Base-by-base conservation (phyloP, 345 rosid species). In the Eucalyptus paniculata region DNA sequence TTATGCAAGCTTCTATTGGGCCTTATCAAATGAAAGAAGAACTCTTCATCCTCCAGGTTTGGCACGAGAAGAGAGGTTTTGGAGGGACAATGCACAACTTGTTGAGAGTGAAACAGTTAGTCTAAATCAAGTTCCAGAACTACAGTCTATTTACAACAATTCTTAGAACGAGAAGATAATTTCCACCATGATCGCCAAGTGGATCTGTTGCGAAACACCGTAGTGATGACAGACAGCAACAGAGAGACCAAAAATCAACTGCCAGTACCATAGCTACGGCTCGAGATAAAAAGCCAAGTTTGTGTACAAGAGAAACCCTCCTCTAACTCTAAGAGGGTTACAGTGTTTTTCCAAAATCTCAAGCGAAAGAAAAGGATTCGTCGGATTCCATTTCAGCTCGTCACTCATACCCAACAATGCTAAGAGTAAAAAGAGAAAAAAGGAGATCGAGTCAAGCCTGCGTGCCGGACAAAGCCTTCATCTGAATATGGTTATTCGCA, bases 391-490 rank as follows among this genome's bases (percentile, higher is more conserved):
- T 77, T 37, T 69, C 90, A 87, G 87, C 90, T 86, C 47, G 45
- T 77, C 83, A 77, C 83, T 77, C 47, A 37, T 37, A 37, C 83
- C 83, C 88, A 89, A 23, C 86, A 34, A 40, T 15, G 24, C 45
- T 51, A 89, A 56, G 62, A 56, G 62, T 23, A 56, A 56, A 56
- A 56, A 56, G 62, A 56, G 62, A 54, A 40, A 58, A 12, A 47
- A 50, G 51, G 50, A 42, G 77, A 37, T 37, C 83, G 50, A 86
- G n/a, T 96, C 95, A 97, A 30, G 97, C 97, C 94, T 97, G 99
- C 32, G 94, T 96, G 15, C 99, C 98, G 1, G 95, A 69, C 93
- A 97, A 92, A 8, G 98, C 94, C 93, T 97, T 97, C 99, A 97
- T 95, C 94, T 96, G 99, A 93, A 95, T 94, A 60, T 91, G 94